phyloP scores from a whole-genome alignment of 371 early-diverging fungal genomes.

The Coemansia sp. region DNA sequence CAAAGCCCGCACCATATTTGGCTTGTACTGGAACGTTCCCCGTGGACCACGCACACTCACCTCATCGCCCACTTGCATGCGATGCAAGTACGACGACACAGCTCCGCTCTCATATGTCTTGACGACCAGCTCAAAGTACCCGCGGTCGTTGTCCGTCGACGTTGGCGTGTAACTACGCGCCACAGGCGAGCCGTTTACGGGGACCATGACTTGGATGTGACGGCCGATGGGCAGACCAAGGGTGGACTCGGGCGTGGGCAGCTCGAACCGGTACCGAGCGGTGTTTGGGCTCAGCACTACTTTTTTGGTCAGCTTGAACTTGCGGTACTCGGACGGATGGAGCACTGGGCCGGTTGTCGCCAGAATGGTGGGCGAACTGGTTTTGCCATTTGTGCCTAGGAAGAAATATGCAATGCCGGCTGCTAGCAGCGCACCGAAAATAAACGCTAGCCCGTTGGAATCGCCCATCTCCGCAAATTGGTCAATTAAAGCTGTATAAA shows the following conservation, averaged over 20 bases:
- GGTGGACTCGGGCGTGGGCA: conserved; percentile 64
- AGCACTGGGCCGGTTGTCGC: conserved; percentile 54
- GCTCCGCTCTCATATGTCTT: conserved; percentile 91
- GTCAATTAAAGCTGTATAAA: not conserved
- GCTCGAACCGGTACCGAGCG: conserved; percentile 85
- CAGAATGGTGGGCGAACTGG: conserved; percentile 5
- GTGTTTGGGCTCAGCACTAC: conserved; percentile 77
- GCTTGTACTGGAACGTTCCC: conserved; percentile 84
- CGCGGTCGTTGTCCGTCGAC: conserved; percentile 76
- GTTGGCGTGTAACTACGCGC: conserved; percentile 93
- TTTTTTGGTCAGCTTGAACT: conserved; percentile 78
- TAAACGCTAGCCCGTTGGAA: conserved; percentile 34
- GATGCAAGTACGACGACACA: conserved; percentile 75
- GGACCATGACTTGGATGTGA: conserved; percentile 86
- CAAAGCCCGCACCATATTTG: conserved; percentile 75
- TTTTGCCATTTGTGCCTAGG: conserved; percentile 19
- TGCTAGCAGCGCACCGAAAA: conserved; percentile 53
- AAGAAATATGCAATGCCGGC: conserved; percentile 54
- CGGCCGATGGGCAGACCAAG: conserved; percentile 93
- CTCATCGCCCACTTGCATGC: conserved; percentile 77
- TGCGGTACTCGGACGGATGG: conserved; percentile 73
- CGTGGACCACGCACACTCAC: conserved; percentile 87
- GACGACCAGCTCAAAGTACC: conserved; percentile 88
- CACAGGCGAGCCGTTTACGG: conserved; percentile 82
- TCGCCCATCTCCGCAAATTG: not conserved